phyloP scores from a whole-genome alignment of 306 rosid genomes.

The Crotalaria pallida region DNA sequence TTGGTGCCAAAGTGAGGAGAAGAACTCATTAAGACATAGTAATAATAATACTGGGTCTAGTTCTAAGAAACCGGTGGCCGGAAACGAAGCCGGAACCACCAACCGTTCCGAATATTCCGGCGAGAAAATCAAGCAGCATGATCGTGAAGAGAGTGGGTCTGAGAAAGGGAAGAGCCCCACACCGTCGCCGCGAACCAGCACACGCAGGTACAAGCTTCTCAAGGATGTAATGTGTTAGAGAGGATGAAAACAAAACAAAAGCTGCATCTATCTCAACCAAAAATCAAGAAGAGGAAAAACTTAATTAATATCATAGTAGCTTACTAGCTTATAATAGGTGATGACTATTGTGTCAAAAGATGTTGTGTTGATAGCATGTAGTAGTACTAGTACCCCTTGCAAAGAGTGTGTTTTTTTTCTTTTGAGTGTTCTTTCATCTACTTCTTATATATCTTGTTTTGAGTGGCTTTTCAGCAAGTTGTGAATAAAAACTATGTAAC shows the following conservation, averaged over 20 bases:
- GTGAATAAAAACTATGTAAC: conserved; percentile 52
- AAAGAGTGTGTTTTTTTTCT: conserved; percentile 27
- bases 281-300: background rate
- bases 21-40: conserved; percentile 33
- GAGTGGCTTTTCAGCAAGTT: conserved; percentile 35
- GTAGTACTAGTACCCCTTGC: conserved; percentile 6
- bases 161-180: conserved; percentile 52
- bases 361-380: conserved; percentile 33
- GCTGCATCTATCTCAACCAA: background rate
- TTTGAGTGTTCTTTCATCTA: conserved; percentile 6
- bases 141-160: conserved; percentile 39
- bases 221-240: conserved; percentile 94
- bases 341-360: conserved; percentile 20
- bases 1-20: conserved; percentile 87
- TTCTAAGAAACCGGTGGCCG: conserved; percentile 39
- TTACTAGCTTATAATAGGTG: background rate
- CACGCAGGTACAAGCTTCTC: conserved; percentile 99
- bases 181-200: conserved; percentile 69
- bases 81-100: conserved; percentile 29
- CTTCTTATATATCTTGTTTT: background rate
- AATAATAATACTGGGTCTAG: conserved; percentile 30
- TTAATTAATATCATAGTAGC: background rate
- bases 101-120: conserved; percentile 63
- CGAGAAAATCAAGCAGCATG: conserved; percentile 58
- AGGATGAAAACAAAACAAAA: background rate